Evolutionary conservation across 768 basidiomycete species (phyloP).

Genomic region (Mycena vulgaris): DNA sequence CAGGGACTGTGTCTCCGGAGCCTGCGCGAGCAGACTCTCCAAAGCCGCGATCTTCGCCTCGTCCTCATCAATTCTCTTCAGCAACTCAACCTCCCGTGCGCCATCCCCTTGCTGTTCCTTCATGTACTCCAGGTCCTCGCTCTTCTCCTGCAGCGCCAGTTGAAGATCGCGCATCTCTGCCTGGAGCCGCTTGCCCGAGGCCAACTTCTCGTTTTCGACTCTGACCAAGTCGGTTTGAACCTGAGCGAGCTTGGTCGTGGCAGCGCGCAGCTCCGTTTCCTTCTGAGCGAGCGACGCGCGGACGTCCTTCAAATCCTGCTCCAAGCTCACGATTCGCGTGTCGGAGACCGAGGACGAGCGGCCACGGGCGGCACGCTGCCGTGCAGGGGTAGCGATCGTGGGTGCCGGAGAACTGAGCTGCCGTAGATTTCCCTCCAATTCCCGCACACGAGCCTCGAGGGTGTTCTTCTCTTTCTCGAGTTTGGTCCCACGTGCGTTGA

Average conservation of each 20-base stretch:
- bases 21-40: slow-evolving; percentile 63
- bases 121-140: slow-evolving; percentile 70
- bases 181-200: slow-evolving; percentile 63
- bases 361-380: slow-evolving; percentile 57
- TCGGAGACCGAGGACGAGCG: slow-evolving; percentile 75
- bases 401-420: slow-evolving; percentile 52
- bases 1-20: slow-evolving; percentile 54
- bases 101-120: slow-evolving; percentile 57
- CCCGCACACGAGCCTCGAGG: slow-evolving; percentile 71
- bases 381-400: slow-evolving; percentile 46
- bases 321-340: slow-evolving; percentile 63
- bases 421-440: slow-evolving; percentile 64
- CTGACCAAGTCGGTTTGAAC: slow-evolving; percentile 65
- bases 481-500: slow-evolving; percentile 58
- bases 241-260: slow-evolving; percentile 65
- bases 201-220: slow-evolving; percentile 72
- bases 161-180: slow-evolving; percentile 62
- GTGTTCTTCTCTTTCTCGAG: slow-evolving; percentile 71
- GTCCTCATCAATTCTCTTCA: slow-evolving; percentile 81
- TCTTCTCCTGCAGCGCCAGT: slow-evolving; percentile 65
- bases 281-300: slow-evolving; percentile 61
- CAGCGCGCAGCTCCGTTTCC: slow-evolving; percentile 58
- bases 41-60: slow-evolving; percentile 75
- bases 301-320: slow-evolving; percentile 69
- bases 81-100: slow-evolving; percentile 71